Conservation (phyloP, 2,329 filamentous ascomycete species). For the Penicillium occitanis region DNA sequence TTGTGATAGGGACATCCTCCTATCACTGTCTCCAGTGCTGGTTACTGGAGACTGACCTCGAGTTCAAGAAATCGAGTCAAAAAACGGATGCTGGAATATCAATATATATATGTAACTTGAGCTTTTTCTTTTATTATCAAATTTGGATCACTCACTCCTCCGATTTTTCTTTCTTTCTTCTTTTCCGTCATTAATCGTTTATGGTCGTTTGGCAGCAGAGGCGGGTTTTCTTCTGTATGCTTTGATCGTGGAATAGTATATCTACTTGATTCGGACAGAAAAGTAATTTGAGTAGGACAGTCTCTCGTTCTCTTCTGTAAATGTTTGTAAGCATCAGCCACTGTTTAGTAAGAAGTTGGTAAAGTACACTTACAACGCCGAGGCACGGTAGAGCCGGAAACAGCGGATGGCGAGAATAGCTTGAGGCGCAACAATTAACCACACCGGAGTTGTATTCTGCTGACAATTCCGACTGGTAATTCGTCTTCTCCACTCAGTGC, state of each 20-base stretch:
- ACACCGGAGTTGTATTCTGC: neutral
- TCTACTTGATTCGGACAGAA: constrained; percentile 1
- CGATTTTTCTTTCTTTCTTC: neutral
- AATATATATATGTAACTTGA: constrained; percentile 8
- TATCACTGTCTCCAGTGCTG: constrained; percentile 4
- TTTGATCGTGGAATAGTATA: constrained; percentile 1
- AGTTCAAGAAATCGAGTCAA: constrained; percentile 13
- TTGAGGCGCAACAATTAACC: neutral
- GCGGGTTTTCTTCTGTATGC: constrained; percentile 8
- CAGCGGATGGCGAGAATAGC: neutral
- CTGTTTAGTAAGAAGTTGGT: neutral
- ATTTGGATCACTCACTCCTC: constrained; percentile 5
- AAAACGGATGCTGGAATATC: constrained; percentile 12
- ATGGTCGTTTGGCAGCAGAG: neutral
- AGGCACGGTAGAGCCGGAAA: neutral
- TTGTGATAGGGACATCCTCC: constrained; percentile 15
- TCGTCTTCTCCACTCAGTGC: neutral
- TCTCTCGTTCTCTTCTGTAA: neutral
- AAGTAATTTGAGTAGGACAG: neutral
- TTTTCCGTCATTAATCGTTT: neutral
- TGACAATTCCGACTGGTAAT: neutral
- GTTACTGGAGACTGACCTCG: neutral
- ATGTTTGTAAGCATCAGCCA: neutral
- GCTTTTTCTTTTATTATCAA: neutral
- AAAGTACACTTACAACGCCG: neutral